Percentiles rank a stretch among this genome's conserved stretches.
Conservation (phyloP, 495 filamentous ascomycete genomes). For the Cercophora newfieldiana region DNA sequence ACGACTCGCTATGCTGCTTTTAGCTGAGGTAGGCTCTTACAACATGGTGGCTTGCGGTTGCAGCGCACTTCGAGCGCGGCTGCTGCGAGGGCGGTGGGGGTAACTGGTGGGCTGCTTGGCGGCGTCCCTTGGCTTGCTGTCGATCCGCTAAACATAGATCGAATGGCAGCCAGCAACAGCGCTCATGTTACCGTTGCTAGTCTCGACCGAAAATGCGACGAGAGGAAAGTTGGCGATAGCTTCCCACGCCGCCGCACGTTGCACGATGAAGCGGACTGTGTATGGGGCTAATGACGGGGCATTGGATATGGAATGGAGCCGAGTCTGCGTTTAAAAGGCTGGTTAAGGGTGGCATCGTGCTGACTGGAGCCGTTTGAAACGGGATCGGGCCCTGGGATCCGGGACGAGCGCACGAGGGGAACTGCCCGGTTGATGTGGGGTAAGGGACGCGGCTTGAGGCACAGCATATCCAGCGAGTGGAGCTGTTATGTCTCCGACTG, state of each 20-base stretch:
- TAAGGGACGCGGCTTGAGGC: too few species aligned
- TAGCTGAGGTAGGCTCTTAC: slow-evolving; percentile 2
- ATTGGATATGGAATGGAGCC: slow-evolving; percentile 1
- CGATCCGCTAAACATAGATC: not conserved
- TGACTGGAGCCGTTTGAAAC: slow-evolving; percentile 10
- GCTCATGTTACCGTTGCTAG: not conserved
- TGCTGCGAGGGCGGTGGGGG: not conserved
- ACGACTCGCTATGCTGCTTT: not conserved
- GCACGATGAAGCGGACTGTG: not conserved
- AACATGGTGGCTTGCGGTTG: slow-evolving; percentile 16
- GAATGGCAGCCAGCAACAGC: not conserved
- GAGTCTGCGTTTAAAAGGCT: not conserved
- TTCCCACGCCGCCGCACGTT: not conserved
- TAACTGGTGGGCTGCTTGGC: slow-evolving; percentile 14
- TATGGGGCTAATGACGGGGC: not conserved
- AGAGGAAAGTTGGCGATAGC: not conserved
- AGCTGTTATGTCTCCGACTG: too few species aligned
- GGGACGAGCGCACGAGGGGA: slow-evolving; percentile 2
- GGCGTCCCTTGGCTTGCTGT: slow-evolving; percentile 7
- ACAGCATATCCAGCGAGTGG: too few species aligned
- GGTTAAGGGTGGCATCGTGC: slow-evolving; percentile 5
- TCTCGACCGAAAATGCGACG: not conserved
- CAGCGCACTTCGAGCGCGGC: not conserved
- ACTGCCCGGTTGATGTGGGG: slow-evolving; percentile 6
- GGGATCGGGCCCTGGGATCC: slow-evolving; percentile 15